Percentiles rank a stretch among this genome's conserved stretches.
Evolutionary conservation across 495 filamentous ascomycete species (phyloP).

Genomic region (Daldinia loculata): DNA sequence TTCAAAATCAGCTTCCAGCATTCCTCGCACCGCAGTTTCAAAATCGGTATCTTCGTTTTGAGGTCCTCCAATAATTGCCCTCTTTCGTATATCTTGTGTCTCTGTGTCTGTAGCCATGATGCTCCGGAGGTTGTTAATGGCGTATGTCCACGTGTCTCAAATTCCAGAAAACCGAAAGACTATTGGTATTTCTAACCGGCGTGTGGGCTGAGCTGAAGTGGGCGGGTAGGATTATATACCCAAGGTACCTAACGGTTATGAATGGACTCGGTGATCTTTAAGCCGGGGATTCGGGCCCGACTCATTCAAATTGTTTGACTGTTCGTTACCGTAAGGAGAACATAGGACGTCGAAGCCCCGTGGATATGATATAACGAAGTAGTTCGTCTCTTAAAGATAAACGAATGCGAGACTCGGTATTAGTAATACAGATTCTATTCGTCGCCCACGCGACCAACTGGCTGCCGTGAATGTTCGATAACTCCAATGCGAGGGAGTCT

Average conservation of each 20-base stretch:
- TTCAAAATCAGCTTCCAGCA: conserved; percentile 53
- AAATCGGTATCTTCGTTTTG: conserved; percentile 77
- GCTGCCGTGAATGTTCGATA: not conserved
- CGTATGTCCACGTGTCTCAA: not conserved
- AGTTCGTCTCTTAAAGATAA: not conserved
- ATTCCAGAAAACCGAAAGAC: not conserved
- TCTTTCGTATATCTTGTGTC: conserved; percentile 43
- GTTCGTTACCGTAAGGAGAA: not conserved
- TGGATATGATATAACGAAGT: not conserved
- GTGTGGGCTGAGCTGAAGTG: not conserved
- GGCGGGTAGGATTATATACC: not conserved
- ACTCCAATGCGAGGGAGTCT: not conserved
- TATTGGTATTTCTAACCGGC: not conserved
- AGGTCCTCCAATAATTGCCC: conserved; percentile 64
- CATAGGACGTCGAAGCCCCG: not conserved
- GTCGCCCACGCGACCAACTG: not conserved
- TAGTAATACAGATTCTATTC: not conserved
- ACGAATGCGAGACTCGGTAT: not conserved
- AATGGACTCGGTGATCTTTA: not conserved
- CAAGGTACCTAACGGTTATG: not conserved
- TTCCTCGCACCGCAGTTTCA: conserved; percentile 71
- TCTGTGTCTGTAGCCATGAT: conserved; percentile 3
- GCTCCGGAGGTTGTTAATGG: not conserved
- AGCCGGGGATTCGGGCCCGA: not conserved
- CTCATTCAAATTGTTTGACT: not conserved